Conservation (phyloP, 1,284 basidiomycete genomes). For the Vanrija sp. region DNA sequence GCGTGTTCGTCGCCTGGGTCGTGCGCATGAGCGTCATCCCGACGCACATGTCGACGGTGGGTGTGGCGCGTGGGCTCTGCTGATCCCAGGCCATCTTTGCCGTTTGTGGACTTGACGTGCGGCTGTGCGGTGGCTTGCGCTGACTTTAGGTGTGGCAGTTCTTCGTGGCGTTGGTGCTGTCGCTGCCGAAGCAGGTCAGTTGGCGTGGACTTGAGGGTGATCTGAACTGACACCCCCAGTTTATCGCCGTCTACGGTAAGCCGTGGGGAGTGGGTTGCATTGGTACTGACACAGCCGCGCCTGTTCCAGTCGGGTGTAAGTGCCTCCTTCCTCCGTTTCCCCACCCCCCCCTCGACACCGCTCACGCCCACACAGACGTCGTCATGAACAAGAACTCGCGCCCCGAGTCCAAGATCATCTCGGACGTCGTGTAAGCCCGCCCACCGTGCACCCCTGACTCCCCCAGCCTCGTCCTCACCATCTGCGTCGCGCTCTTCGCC, state of each 20-base stretch:
- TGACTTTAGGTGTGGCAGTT: slow-evolving; percentile 35
- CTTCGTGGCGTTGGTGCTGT: slow-evolving; percentile 36
- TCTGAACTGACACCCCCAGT: slow-evolving; percentile 11
- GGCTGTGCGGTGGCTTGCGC: background rate
- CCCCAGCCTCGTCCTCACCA: slow-evolving; percentile 15
- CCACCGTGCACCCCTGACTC: background rate
- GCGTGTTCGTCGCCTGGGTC: slow-evolving; percentile 41
- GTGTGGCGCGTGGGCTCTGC: slow-evolving; percentile 8
- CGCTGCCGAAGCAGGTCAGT: slow-evolving; percentile 46
- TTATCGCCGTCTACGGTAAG: slow-evolving; percentile 29
- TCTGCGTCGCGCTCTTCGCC: slow-evolving; percentile 27
- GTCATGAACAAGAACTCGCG: slow-evolving; percentile 54
- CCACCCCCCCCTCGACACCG: slow-evolving; percentile 43
- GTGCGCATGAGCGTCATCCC: slow-evolving; percentile 42
- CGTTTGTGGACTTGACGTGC: slow-evolving; percentile 31
- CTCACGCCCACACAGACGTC: slow-evolving; percentile 54
- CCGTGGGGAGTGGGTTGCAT: background rate
- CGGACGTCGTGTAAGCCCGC: slow-evolving; percentile 22
- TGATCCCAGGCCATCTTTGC: slow-evolving; percentile 36
- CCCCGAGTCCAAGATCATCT: slow-evolving; percentile 21
- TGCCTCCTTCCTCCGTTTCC: too few species aligned
- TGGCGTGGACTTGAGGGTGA: background rate
- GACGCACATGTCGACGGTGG: slow-evolving; percentile 42
- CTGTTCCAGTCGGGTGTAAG: slow-evolving; percentile 18
- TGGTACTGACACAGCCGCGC: background rate